Conservation (phyloP, 2,329 filamentous ascomycete species). For the Blastomyces silverae region DNA sequence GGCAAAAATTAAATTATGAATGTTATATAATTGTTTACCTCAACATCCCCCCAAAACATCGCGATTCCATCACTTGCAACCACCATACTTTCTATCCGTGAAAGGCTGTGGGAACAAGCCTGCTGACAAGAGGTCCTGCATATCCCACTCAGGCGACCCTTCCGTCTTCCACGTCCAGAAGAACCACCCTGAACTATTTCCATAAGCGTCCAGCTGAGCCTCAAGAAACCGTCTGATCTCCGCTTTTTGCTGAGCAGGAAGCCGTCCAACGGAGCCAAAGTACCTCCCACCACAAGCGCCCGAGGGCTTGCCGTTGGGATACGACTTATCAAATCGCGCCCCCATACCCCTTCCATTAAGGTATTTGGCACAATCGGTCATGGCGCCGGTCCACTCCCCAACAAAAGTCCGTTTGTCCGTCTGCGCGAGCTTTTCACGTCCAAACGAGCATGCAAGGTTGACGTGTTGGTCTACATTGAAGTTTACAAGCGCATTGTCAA, state of each 20-base stretch:
- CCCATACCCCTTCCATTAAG: slow-evolving; percentile 54
- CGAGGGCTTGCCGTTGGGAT: slow-evolving; percentile 42
- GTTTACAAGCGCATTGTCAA: slow-evolving; percentile 47
- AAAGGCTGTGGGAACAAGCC: slow-evolving; percentile 46
- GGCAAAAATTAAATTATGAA: neutral
- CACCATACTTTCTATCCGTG: slow-evolving; percentile 30
- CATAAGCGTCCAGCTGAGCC: slow-evolving; percentile 43
- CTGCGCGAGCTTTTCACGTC: slow-evolving; percentile 42
- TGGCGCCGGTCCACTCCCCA: slow-evolving; percentile 62
- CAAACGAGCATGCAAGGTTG: slow-evolving; percentile 51
- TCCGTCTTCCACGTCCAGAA: slow-evolving; percentile 50
- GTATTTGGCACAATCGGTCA: slow-evolving; percentile 54
- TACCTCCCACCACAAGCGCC: slow-evolving; percentile 51
- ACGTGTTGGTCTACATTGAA: slow-evolving; percentile 50
- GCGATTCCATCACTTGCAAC: slow-evolving; percentile 24
- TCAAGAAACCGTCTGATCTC: slow-evolving; percentile 42
- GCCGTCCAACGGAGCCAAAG: slow-evolving; percentile 43
- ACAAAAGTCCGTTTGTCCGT: slow-evolving; percentile 61
- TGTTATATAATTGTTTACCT: neutral
- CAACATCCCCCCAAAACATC: neutral
- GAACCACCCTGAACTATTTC: slow-evolving; percentile 36
- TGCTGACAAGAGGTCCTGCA: slow-evolving; percentile 38
- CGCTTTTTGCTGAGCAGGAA: slow-evolving; percentile 33
- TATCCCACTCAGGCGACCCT: slow-evolving; percentile 45
- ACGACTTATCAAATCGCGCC: slow-evolving; percentile 53